Conservation (phyloP, 345 rosid genomes). For the Citrus reticulata region DNA sequence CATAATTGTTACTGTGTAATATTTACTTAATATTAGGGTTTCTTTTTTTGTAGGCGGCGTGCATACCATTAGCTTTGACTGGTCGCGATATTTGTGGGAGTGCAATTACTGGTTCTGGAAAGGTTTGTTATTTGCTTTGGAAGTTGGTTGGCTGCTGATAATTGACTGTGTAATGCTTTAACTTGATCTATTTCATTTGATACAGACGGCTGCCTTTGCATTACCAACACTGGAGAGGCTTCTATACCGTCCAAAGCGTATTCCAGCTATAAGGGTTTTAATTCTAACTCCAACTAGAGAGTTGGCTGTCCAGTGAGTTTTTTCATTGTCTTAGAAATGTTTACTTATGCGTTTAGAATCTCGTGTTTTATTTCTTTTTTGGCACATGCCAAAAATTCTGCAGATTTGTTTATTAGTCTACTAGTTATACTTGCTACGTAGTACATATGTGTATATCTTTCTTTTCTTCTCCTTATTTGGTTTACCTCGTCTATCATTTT, state of each 20-base stretch:
- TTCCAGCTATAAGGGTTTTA: conserved; percentile 78
- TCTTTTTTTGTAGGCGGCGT: conserved; percentile 64
- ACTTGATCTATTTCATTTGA: background rate
- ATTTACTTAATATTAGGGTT: background rate
- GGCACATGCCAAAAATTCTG: background rate
- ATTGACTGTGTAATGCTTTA: conserved; percentile 3
- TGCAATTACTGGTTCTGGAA: conserved; percentile 97
- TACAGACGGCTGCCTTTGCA: conserved; percentile 91
- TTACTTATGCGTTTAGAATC: background rate
- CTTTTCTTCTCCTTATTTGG: background rate
- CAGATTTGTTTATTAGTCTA: background rate
- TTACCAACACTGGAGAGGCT: conserved; percentile 92
- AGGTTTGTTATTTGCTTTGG: conserved; percentile 39
- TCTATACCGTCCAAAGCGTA: conserved; percentile 80
- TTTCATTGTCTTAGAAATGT: background rate
- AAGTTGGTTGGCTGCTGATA: background rate
- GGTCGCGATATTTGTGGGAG: conserved; percentile 99
- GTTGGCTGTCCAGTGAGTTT: conserved; percentile 88
- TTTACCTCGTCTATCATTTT: background rate
- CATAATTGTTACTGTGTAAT: background rate
- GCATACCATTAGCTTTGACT: conserved; percentile 77
- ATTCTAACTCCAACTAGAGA: conserved; percentile 95
- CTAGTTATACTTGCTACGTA: background rate
- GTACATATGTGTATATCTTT: too few species aligned
- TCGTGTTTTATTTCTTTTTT: background rate